These are phyloP conservation scores for Aspergillus hancockii DNA, from an alignment of 495 filamentous ascomycete genomes.

Conservation along the genomic window DNA sequence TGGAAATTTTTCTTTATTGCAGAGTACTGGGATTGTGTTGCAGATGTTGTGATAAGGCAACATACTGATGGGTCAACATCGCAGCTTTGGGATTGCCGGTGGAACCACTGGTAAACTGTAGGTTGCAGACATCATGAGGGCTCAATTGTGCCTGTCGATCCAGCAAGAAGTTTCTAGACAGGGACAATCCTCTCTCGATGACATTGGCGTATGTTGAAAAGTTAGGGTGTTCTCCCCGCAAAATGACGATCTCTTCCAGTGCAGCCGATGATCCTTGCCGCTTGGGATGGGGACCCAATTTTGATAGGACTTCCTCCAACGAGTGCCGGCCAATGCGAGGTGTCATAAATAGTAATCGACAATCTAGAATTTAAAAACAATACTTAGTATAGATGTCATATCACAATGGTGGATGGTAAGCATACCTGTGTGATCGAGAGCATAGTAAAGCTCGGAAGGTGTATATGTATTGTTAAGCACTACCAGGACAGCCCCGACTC, in stretches of 20 bases:
- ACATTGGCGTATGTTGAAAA: constrained; percentile 57
- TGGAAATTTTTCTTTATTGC: neutral
- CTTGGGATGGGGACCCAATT: constrained; percentile 46
- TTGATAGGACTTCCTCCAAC: constrained; percentile 52
- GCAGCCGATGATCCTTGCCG: constrained; percentile 27
- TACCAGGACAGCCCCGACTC: constrained; percentile 67
- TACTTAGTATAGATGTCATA: constrained; percentile 7
- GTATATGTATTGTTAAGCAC: constrained; percentile 76
- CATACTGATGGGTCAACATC: constrained; percentile 72
- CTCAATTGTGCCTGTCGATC: constrained; percentile 50
- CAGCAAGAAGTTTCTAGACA: constrained; percentile 41
- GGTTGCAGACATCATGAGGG: constrained; percentile 64
- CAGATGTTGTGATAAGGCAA: constrained; percentile 7
- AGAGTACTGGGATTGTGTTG: neutral
- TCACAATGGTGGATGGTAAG: constrained; percentile 5
- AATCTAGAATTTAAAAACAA: constrained; percentile 36
- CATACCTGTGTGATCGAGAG: constrained; percentile 63
- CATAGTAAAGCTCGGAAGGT: constrained; percentile 60
- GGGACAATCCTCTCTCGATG: constrained; percentile 30
- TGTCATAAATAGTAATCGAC: constrained; percentile 64
- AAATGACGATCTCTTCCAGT: constrained; percentile 54
- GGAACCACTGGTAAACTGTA: constrained; percentile 72
- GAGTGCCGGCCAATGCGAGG: constrained; percentile 59
- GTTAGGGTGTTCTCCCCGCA: constrained; percentile 50
- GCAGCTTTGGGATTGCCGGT: constrained; percentile 72